Conservation (phyloP, 2,329 filamentous ascomycete species). For the Alternaria incomplexa region DNA sequence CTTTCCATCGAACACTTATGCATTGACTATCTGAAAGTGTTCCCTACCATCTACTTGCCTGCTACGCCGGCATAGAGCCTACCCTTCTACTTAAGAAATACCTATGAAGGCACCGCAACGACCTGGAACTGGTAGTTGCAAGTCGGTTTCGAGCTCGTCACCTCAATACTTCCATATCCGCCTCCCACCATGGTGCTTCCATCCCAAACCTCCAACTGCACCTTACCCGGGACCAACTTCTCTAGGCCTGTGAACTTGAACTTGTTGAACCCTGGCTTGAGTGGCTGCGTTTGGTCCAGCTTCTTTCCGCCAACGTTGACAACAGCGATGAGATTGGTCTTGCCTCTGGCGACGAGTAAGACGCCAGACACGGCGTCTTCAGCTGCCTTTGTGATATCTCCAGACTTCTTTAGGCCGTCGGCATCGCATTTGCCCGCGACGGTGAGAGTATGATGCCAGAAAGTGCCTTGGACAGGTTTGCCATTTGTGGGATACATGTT, state of each 20-base stretch:
- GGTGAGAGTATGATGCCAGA: constrained; percentile 29
- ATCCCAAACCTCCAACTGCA: constrained; percentile 34
- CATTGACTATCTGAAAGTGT: neutral
- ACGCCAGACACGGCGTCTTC: constrained; percentile 19
- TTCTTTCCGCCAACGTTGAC: constrained; percentile 26
- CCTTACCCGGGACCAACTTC: constrained; percentile 23
- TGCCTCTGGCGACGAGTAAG: constrained; percentile 19
- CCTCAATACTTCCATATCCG: constrained; percentile 19
- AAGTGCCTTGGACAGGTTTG: constrained; percentile 25
- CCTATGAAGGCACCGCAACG: neutral
- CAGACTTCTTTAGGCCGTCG: constrained; percentile 18
- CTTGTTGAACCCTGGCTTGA: constrained; percentile 23
- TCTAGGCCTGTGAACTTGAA: constrained; percentile 25
- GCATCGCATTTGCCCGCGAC: too few relatives aligned
- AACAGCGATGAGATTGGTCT: constrained; percentile 24
- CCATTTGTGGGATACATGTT: constrained; percentile 28
- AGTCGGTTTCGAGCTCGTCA: constrained; percentile 3
- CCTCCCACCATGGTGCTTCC: constrained; percentile 27
- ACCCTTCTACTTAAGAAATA: neutral
- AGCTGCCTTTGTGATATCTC: constrained; percentile 6
- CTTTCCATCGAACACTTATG: neutral
- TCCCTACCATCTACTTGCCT: neutral
- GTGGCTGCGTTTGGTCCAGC: too few relatives aligned
- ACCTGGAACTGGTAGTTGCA: constrained; percentile 26
- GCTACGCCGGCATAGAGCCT: neutral